Conservation (phyloP, 495 filamentous ascomycete species). For the Poronia punctata region DNA sequence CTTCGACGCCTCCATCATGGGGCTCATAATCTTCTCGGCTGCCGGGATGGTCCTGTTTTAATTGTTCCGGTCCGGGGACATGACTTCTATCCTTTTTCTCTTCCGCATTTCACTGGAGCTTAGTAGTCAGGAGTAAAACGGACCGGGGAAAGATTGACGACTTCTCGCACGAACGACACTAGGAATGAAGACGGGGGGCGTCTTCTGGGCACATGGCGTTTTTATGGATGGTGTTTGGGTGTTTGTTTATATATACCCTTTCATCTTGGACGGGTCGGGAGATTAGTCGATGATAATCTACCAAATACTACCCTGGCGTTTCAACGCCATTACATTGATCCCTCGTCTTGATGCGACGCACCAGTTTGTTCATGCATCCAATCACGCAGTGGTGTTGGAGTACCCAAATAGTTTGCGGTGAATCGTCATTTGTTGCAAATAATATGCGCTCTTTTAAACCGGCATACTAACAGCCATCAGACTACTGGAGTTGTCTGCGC, state of each 20-base stretch:
- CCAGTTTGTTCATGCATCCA: neutral
- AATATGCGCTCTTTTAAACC: neutral
- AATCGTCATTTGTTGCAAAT: neutral
- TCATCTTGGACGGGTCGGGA: neutral
- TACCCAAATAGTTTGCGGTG: neutral
- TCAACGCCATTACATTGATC: neutral
- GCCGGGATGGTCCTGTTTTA: constrained; percentile 23
- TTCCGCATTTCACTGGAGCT: constrained; percentile 10
- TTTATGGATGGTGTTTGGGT: neutral
- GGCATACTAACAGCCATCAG: neutral
- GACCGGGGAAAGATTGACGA: neutral
- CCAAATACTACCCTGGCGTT: neutral
- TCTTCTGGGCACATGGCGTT: constrained; percentile 4
- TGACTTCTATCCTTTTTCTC: neutral
- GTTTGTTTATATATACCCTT: constrained; percentile 9
- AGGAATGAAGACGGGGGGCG: neutral
- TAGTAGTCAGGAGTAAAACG: neutral
- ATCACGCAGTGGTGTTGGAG: neutral
- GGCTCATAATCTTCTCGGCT: constrained; percentile 23
- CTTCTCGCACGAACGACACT: constrained; percentile 4
- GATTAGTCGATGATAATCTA: neutral
- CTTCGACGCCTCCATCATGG: constrained; percentile 26
- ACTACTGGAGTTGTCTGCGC: neutral
- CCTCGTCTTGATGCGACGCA: constrained; percentile 1
- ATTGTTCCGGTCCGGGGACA: constrained; percentile 6